phyloP scores from a whole-genome alignment of 768 basidiomycete species.

The Lactarius indigo region DNA sequence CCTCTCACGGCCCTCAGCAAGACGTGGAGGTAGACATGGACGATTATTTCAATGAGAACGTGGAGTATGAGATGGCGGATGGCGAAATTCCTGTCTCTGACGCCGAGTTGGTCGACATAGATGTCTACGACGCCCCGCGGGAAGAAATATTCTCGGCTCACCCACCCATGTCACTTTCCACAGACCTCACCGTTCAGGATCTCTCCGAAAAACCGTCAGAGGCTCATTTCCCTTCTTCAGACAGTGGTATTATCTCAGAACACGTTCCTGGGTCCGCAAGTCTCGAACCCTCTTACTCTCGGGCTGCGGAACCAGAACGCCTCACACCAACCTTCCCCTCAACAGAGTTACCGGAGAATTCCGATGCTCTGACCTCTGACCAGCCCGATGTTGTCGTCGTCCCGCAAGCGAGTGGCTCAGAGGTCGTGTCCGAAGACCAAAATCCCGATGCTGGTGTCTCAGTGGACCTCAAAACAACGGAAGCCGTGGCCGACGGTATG shows the following conservation, averaged over 20 bases:
- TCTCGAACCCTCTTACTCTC: constrained; percentile 37
- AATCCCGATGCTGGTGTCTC: neutral
- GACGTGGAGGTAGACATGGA: constrained; percentile 28
- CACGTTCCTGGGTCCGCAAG: constrained; percentile 63
- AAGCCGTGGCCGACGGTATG: neutral
- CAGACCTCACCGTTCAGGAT: constrained; percentile 8
- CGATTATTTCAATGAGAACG: constrained; percentile 21
- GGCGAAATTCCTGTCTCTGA: constrained; percentile 15
- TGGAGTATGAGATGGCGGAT: constrained; percentile 28
- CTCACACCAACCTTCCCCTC: constrained; percentile 6
- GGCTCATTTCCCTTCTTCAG: constrained; percentile 11
- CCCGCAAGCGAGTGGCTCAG: neutral
- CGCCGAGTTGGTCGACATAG: constrained; percentile 25
- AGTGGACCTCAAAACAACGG: neutral
- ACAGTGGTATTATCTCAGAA: constrained; percentile 64
- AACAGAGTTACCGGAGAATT: neutral
- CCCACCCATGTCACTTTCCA: constrained; percentile 4
- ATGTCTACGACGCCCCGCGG: constrained; percentile 23
- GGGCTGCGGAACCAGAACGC: constrained; percentile 27
- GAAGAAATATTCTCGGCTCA: constrained; percentile 13
- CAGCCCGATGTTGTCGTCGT: neutral
- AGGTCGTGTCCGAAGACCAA: neutral
- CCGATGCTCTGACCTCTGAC: neutral
- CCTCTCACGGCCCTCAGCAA: constrained; percentile 20
- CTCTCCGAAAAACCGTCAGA: neutral